A percentile compares a stretch with the other conserved stretches of the same genome.
phyloP scores from a whole-genome alignment of 805 yeast species.

The Candida yuanshanica region DNA sequence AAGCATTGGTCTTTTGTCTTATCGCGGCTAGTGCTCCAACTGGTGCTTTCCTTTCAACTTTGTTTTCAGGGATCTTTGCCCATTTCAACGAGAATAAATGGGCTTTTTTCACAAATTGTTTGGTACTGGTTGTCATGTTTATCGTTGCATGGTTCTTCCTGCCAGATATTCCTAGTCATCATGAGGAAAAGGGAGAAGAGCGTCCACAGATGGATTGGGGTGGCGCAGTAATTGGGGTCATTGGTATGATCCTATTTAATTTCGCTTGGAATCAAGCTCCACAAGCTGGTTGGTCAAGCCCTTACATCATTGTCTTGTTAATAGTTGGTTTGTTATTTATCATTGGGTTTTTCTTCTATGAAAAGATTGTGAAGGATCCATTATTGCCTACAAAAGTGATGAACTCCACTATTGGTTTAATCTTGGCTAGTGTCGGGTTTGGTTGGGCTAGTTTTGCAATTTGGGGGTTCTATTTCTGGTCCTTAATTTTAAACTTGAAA shows the following conservation, averaged over 20 bases:
- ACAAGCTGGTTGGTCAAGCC: constrained; percentile 55
- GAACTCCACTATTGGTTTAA: constrained; percentile 38
- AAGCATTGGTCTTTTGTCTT: constrained; percentile 47
- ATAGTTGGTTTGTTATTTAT: constrained; percentile 43
- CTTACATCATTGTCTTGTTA: constrained; percentile 53
- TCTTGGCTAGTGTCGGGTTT: constrained; percentile 44
- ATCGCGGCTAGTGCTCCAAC: constrained; percentile 58
- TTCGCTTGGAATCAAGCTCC: constrained; percentile 78
- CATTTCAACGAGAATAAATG: constrained; percentile 44
- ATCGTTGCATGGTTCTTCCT: constrained; percentile 26
- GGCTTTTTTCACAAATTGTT: constrained; percentile 38
- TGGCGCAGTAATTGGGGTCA: constrained; percentile 53
- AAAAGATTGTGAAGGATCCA: constrained; percentile 42
- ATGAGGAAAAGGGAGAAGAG: constrained; percentile 3
- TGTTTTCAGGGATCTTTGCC: constrained; percentile 45
- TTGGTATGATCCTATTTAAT: constrained; percentile 57
- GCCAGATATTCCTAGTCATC: constrained; percentile 25
- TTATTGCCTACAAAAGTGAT: constrained; percentile 47
- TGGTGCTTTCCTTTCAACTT: constrained; percentile 50
- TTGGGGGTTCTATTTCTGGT: constrained; percentile 61
- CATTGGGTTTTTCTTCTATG: constrained; percentile 42
- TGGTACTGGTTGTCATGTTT: constrained; percentile 23
- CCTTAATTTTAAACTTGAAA: constrained; percentile 45
- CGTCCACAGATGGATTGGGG: constrained; percentile 38
- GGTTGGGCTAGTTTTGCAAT: constrained; percentile 82